These are phyloP conservation scores for Fusarium oxysporum DNA, from an alignment of 2,329 filamentous ascomycete species.

Conservation along the genomic window DNA sequence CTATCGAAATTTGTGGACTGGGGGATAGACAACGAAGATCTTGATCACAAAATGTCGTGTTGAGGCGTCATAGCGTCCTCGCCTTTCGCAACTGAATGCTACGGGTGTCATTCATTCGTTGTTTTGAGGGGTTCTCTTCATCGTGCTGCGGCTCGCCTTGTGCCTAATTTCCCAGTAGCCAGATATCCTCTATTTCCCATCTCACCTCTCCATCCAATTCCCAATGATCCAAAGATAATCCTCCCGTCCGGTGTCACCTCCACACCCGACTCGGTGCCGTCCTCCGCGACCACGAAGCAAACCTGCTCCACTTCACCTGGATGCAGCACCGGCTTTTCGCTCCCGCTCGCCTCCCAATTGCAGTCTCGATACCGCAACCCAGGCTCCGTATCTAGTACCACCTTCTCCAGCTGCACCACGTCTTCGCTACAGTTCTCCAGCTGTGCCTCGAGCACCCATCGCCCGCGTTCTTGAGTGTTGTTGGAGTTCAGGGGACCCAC, in stretches of 20 bases:
- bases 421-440: constrained; percentile 94
- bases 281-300: constrained; percentile 68
- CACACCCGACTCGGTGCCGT: constrained; percentile 51
- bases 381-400: constrained; percentile 64
- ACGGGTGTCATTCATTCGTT: constrained; percentile 20
- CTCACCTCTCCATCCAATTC: constrained; percentile 87
- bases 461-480: constrained; percentile 46
- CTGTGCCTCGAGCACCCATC: constrained; percentile 90
- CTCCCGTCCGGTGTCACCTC: constrained; percentile 65
- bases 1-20: neutral
- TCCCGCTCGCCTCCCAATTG: constrained; percentile 64
- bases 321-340: constrained; percentile 66
- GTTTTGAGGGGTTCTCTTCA: constrained; percentile 36
- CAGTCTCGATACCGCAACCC: constrained; percentile 65
- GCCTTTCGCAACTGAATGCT: neutral
- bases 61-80: neutral
- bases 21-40: neutral
- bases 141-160: constrained; percentile 52
- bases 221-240: constrained; percentile 81
- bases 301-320: constrained; percentile 74
- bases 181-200: constrained; percentile 92
- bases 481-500: constrained; percentile 68
- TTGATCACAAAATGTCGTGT: neutral
- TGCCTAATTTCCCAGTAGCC: constrained; percentile 84
- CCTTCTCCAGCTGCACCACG: constrained; percentile 79